phyloP scores from a whole-genome alignment of 1,284 basidiomycete species.

The Rhodotorula sp. region DNA sequence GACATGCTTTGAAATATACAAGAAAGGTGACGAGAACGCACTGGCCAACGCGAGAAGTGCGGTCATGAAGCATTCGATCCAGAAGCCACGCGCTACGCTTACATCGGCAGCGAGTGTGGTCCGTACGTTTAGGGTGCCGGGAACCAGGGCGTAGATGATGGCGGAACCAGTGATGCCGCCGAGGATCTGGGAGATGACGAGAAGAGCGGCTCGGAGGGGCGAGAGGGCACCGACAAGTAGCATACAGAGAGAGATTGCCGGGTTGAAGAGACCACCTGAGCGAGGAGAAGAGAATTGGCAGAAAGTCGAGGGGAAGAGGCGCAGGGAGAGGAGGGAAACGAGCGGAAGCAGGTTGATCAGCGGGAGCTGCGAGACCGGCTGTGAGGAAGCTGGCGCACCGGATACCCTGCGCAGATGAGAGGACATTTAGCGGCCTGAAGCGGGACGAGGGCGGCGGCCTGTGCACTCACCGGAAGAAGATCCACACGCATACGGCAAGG shows the following conservation, averaged over 20 bases:
- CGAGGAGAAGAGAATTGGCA: too few species aligned
- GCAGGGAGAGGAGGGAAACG: too few species aligned
- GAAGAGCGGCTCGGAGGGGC: conserved; percentile 64
- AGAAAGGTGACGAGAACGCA: too few species aligned
- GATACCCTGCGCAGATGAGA: too few species aligned
- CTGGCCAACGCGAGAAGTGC: conserved; percentile 2
- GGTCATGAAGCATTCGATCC: conserved; percentile 52
- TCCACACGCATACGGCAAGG: conserved; percentile 66
- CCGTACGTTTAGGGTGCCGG: conserved; percentile 11
- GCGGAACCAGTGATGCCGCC: conserved; percentile 45
- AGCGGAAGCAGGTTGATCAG: too few species aligned
- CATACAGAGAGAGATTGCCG: conserved; percentile 55
- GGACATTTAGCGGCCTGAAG: too few species aligned
- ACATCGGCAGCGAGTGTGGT: neutral
- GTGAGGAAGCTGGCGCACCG: too few species aligned
- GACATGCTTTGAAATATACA: too few species aligned
- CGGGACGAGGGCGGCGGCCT: too few species aligned
- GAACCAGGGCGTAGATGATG: conserved; percentile 17
- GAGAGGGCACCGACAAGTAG: conserved; percentile 63
- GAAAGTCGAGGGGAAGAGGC: too few species aligned
- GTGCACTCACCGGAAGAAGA: neutral
- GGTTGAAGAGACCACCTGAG: too few species aligned
- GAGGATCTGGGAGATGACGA: conserved; percentile 55
- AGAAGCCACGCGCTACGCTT: conserved; percentile 9
- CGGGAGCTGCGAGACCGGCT: too few species aligned